Conservation (phyloP, 345 rosid genomes). For the Camelina hispida region DNA sequence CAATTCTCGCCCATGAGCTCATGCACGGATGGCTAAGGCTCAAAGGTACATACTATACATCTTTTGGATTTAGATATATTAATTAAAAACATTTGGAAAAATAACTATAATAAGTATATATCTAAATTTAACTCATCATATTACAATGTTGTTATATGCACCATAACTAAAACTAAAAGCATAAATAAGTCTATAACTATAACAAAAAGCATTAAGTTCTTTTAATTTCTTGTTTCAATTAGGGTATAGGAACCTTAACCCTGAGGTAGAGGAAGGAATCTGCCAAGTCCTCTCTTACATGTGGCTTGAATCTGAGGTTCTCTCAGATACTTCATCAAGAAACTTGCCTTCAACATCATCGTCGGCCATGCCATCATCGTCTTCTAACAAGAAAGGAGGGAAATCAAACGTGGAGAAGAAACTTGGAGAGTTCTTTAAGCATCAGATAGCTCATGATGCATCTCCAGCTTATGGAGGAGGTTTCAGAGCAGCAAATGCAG, state of each 20-base stretch:
- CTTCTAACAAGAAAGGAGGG: slow-evolving; percentile 71
- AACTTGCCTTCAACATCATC: slow-evolving; percentile 54
- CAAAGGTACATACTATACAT: slow-evolving; percentile 53
- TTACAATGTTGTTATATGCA: too few relatives aligned
- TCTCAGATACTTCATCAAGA: slow-evolving; percentile 56
- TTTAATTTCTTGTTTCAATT: background rate
- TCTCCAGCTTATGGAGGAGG: slow-evolving; percentile 93
- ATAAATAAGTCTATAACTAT: background rate
- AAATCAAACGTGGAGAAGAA: slow-evolving; percentile 71
- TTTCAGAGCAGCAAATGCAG: slow-evolving; percentile 81
- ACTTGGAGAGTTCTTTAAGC: slow-evolving; percentile 86
- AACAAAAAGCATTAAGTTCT: background rate
- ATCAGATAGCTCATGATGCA: slow-evolving; percentile 85
- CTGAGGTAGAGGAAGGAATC: slow-evolving; percentile 96
- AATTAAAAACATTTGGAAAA: background rate
- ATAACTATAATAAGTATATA: background rate
- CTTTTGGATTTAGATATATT: background rate
- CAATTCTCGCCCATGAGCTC: slow-evolving; percentile 90
- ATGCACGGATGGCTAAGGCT: slow-evolving; percentile 98
- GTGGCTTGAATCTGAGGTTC: slow-evolving; percentile 98
- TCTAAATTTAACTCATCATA: too few relatives aligned
- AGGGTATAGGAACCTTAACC: slow-evolving; percentile 81
- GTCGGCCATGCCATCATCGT: slow-evolving; percentile 50
- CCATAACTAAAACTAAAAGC: background rate
- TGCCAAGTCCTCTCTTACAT: slow-evolving; percentile 89